Evolutionary conservation across 2,329 filamentous ascomycete species (phyloP).

Genomic region (Tolypocladium amazonense): DNA sequence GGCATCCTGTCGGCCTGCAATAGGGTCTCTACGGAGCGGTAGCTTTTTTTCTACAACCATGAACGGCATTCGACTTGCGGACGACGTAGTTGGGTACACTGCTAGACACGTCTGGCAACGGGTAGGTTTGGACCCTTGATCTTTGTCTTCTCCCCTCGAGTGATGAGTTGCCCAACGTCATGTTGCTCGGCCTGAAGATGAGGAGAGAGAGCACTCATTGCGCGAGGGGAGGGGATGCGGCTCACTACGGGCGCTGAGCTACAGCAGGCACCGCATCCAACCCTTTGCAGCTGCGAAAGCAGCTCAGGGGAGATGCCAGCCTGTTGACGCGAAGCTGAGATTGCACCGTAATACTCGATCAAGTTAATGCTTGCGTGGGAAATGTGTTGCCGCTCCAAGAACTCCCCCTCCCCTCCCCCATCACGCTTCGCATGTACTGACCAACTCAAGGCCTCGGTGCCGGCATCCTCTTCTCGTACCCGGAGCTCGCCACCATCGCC

Average conservation of each 20-base stretch:
- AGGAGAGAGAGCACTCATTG: constrained; percentile 2
- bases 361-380: constrained; percentile 99
- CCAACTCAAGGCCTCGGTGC: constrained; percentile 62
- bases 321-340: constrained; percentile 68
- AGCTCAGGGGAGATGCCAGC: constrained; percentile 27
- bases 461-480: constrained; percentile 74
- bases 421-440: constrained; percentile 27
- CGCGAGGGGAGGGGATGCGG: constrained; percentile 35
- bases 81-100: constrained; percentile 7
- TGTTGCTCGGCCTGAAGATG: not conserved
- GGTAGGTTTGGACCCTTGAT: constrained; percentile 35
- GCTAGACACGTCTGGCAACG: constrained; percentile 7
- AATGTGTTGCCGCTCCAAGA: constrained; percentile 81
- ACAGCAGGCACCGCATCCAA: constrained; percentile 41
- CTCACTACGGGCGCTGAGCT: constrained; percentile 82
- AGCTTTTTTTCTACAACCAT: constrained; percentile 28
- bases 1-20: constrained; percentile 13
- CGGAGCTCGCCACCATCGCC: constrained; percentile 66
- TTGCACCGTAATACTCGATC: constrained; percentile 95
- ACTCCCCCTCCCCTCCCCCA: constrained; percentile 16
- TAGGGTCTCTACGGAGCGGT: constrained; percentile 44
- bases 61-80: not conserved
- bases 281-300: constrained; percentile 16
- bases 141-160: constrained; percentile 19
- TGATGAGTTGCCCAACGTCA: not conserved